Conservation (phyloP, 176 grass and related monocot genomes). For the Saccharum spontaneum region DNA sequence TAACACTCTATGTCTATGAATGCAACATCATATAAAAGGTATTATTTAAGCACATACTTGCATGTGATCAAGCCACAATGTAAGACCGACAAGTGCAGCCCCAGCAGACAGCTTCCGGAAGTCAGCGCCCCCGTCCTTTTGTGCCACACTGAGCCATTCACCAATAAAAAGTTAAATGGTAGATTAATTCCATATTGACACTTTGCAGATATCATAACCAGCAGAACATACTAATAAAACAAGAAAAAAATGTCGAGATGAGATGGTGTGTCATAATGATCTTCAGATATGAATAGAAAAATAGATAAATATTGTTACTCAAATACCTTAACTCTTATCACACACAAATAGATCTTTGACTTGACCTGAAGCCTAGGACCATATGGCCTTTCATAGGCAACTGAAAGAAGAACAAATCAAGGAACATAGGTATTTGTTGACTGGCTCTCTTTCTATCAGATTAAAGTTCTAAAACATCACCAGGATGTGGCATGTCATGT, state of each 20-base stretch:
- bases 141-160: conserved; percentile 59
- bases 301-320: conserved; percentile 10
- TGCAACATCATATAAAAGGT: neutral
- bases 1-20: conserved; percentile 14
- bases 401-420: neutral
- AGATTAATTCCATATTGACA: neutral
- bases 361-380: conserved; percentile 6
- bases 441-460: neutral
- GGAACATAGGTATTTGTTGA: neutral
- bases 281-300: neutral
- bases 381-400: neutral
- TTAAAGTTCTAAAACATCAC: conserved; percentile 16
- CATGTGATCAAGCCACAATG: conserved; percentile 96
- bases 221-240: neutral
- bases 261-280: neutral
- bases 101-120: conserved; percentile 86
- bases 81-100: conserved; percentile 79
- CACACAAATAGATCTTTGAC: conserved; percentile 17
- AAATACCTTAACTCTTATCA: neutral
- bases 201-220: conserved; percentile 6
- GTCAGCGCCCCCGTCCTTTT: conserved; percentile 91
- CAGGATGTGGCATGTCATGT: neutral
- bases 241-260: neutral
- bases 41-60: conserved; percentile 59
- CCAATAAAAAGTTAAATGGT: conserved; percentile 7